phyloP scores from a whole-genome alignment of 805 yeast species.

The Nakazawaea laoshanensis region DNA sequence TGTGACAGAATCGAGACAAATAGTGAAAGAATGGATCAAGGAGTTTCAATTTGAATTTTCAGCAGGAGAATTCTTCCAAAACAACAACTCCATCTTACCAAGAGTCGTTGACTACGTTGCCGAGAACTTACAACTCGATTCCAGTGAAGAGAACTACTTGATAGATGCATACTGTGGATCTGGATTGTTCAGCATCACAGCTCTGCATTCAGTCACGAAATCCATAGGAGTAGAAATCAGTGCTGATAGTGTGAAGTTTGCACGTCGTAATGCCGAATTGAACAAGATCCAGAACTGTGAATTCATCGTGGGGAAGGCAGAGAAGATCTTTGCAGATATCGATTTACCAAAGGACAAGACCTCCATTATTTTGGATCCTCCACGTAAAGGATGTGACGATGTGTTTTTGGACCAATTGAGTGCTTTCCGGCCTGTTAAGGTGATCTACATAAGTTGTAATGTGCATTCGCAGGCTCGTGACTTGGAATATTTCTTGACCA shows the following conservation, averaged over 20 bases:
- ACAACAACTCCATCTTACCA: conserved; percentile 87
- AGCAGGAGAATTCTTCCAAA: conserved; percentile 96
- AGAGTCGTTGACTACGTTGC: conserved; percentile 75
- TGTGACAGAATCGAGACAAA: conserved; percentile 69
- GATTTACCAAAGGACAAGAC: conserved; percentile 71
- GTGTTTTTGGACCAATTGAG: conserved; percentile 80
- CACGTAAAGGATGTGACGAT: conserved; percentile 94
- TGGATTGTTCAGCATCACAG: conserved; percentile 84
- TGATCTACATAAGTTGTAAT: conserved; percentile 94
- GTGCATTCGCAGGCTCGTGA: conserved; percentile 98
- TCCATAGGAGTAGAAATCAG: conserved; percentile 93
- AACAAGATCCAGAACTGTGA: conserved; percentile 73
- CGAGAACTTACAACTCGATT: conserved; percentile 46
- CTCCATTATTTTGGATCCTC: conserved; percentile 91
- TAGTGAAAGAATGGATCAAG: conserved; percentile 68
- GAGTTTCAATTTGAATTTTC: conserved; percentile 79
- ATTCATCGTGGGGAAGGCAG: conserved; percentile 90
- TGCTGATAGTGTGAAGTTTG: conserved; percentile 85
- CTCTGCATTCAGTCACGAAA: conserved; percentile 70
- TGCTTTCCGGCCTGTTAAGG: conserved; percentile 72
- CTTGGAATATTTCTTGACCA: conserved; percentile 68
- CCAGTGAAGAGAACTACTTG: conserved; percentile 43
- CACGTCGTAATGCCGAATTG: conserved; percentile 66
- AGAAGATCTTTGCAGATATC: conserved; percentile 71
- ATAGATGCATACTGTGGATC: conserved; percentile 97